A percentile compares a stretch with the other conserved stretches of the same genome.
Evolutionary conservation across 1,284 basidiomycete genomes (phyloP).

Genomic region (Prillingera fragicola): DNA sequence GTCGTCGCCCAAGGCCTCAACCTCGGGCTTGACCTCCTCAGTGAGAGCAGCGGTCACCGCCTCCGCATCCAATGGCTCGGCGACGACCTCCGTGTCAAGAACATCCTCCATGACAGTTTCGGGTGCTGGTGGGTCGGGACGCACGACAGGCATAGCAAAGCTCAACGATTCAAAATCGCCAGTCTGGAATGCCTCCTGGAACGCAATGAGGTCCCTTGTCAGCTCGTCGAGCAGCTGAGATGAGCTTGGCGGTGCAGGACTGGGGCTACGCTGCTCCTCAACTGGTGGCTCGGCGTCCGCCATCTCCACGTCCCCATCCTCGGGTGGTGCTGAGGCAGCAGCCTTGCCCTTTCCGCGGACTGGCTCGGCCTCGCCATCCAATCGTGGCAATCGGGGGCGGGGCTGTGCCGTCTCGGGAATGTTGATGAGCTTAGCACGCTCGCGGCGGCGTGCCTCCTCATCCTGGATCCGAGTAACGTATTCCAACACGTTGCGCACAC

Average conservation of each 20-base stretch:
- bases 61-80: not conserved
- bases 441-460: constrained; percentile 64
- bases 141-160: constrained; percentile 21
- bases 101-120: not conserved
- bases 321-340: not conserved
- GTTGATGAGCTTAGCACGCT: constrained; percentile 63
- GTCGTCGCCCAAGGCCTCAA: not conserved
- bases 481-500: constrained; percentile 82
- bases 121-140: not conserved
- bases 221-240: constrained; percentile 81
- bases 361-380: constrained; percentile 8
- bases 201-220: constrained; percentile 75
- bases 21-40: not conserved
- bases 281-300: not conserved
- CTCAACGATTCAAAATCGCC: constrained; percentile 34
- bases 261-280: not conserved
- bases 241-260: constrained; percentile 42
- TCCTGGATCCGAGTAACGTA: constrained; percentile 65
- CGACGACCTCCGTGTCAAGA: not conserved
- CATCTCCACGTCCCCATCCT: constrained; percentile 4
- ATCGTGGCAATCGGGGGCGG: constrained; percentile 7
- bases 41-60: not conserved
- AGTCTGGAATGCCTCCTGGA: constrained; percentile 76
- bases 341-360: constrained; percentile 2
- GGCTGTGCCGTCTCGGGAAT: constrained; percentile 17